phyloP scores from a whole-genome alignment of 2,329 filamentous ascomycete genomes.

The Ascochyta koolunga region DNA sequence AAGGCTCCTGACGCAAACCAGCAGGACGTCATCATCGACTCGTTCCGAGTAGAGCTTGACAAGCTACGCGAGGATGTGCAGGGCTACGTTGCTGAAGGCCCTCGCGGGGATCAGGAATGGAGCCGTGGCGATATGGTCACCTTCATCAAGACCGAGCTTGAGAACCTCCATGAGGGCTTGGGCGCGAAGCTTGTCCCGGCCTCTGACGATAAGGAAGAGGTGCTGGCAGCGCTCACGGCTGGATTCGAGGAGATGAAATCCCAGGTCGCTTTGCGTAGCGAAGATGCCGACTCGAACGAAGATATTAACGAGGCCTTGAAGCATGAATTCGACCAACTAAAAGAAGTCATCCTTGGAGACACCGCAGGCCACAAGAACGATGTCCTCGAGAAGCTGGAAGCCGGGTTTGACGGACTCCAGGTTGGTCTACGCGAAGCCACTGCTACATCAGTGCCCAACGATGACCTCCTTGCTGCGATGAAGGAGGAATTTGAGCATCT shows the following conservation, averaged over 20 bases:
- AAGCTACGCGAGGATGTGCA: slow-evolving; percentile 66
- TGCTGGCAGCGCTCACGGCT: slow-evolving; percentile 48
- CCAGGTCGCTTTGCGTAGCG: slow-evolving; percentile 45
- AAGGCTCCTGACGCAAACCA: slow-evolving; percentile 70
- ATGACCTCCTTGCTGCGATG: slow-evolving; percentile 56
- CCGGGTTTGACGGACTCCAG: slow-evolving; percentile 56
- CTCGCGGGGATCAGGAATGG: slow-evolving; percentile 50
- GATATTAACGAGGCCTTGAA: slow-evolving; percentile 73
- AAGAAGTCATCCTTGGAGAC: slow-evolving; percentile 73
- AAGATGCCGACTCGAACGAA: slow-evolving; percentile 49
- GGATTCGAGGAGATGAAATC: slow-evolving; percentile 51
- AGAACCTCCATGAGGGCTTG: slow-evolving; percentile 65
- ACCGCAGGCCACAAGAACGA: slow-evolving; percentile 64
- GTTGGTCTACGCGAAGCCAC: slow-evolving; percentile 49
- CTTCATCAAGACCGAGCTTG: slow-evolving; percentile 63
- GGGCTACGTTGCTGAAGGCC: slow-evolving; percentile 54
- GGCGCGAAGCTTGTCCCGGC: slow-evolving; percentile 52
- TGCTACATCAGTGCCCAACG: slow-evolving; percentile 41
- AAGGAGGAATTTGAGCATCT: slow-evolving; percentile 67
- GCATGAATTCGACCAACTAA: slow-evolving; percentile 80
- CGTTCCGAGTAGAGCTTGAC: slow-evolving; percentile 69
- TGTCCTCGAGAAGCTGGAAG: slow-evolving; percentile 65
- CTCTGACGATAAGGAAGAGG: slow-evolving; percentile 44
- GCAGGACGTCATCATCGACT: slow-evolving; percentile 80
- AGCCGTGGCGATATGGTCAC: slow-evolving; percentile 54